These are phyloP conservation scores for Saitozyma podzolica DNA, from an alignment of 768 basidiomycete genomes.

Conservation along the genomic window DNA sequence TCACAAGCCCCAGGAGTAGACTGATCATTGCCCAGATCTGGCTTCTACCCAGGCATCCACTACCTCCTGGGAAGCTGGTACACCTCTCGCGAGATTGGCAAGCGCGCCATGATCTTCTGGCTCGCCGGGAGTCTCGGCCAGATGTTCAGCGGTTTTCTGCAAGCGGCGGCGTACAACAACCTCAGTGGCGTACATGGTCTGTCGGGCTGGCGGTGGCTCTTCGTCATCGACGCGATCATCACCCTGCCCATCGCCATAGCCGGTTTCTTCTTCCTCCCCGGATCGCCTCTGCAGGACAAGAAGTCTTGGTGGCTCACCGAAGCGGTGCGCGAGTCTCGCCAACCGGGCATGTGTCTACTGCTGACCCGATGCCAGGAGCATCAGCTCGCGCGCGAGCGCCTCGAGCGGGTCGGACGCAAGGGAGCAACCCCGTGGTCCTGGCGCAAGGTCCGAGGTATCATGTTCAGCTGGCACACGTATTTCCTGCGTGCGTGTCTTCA, in stretches of 20 bases:
- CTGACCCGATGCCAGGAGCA: constrained; percentile 17
- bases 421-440: constrained; percentile 24
- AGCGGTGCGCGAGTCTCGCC: constrained; percentile 14
- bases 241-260: constrained; percentile 25
- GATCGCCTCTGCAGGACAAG: constrained; percentile 29
- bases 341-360: not conserved
- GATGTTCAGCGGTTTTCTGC: constrained; percentile 42
- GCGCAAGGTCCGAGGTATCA: constrained; percentile 18
- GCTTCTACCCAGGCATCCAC: constrained; percentile 48
- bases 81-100: constrained; percentile 42
- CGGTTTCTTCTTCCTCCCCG: constrained; percentile 33
- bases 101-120: constrained; percentile 46
- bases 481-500: constrained; percentile 21
- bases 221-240: constrained; percentile 27
- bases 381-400: constrained; percentile 22
- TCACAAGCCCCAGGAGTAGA: not conserved
- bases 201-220: constrained; percentile 23
- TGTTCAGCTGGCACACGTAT: constrained; percentile 39
- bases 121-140: constrained; percentile 33
- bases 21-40: constrained; percentile 14
- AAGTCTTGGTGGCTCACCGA: constrained; percentile 19
- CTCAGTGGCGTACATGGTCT: constrained; percentile 34
- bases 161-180: constrained; percentile 41
- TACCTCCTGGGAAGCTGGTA: constrained; percentile 48
- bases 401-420: constrained; percentile 20